These are phyloP conservation scores for Cocos nucifera DNA, from an alignment of 176 grass and related monocot genomes.

Conservation along the genomic window DNA sequence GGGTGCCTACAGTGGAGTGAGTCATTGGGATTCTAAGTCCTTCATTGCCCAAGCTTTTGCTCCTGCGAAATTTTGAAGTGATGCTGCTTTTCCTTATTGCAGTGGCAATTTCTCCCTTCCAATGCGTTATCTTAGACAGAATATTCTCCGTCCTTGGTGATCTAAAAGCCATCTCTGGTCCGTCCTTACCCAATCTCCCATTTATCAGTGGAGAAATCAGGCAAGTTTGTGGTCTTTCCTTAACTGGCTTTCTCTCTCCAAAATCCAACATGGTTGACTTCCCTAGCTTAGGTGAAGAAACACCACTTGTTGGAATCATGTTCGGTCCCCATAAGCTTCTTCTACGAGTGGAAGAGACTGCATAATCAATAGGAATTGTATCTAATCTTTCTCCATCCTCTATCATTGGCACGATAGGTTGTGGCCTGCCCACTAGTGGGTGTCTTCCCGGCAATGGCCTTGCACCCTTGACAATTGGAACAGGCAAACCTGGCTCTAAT, in stretches of 20 bases:
- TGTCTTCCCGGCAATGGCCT: constrained; percentile 50
- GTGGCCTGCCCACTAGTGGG: constrained; percentile 58
- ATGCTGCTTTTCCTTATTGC: constrained; percentile 52
- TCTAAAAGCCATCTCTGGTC: no score
- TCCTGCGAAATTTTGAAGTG: constrained; percentile 34
- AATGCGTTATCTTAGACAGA: not conserved
- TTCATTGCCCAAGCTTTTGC: constrained; percentile 39
- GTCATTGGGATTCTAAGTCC: constrained; percentile 54
- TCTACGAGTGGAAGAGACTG: not conserved
- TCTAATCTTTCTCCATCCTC: not conserved
- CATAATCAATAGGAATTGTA: no score
- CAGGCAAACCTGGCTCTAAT: constrained; percentile 55
- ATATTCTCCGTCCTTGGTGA: constrained; percentile 1
- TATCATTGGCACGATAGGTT: constrained; percentile 30
- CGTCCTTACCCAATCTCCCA: not conserved
- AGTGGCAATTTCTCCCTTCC: constrained; percentile 15
- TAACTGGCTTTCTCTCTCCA: constrained; percentile 48
- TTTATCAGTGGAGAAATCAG: constrained; percentile 4
- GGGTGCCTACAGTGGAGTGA: constrained; percentile 29
- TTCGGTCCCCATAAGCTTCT: constrained; percentile 51
- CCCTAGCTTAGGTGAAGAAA: constrained; percentile 29
- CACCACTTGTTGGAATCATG: constrained; percentile 4
- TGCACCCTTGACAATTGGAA: constrained; percentile 60
- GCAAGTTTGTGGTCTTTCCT: constrained; percentile 29
- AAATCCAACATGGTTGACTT: constrained; percentile 57